A percentile compares a stretch with the other conserved stretches of the same genome.
Conservation (phyloP, 352 stramenopile species). For the Aphanomyces euteiches region DNA sequence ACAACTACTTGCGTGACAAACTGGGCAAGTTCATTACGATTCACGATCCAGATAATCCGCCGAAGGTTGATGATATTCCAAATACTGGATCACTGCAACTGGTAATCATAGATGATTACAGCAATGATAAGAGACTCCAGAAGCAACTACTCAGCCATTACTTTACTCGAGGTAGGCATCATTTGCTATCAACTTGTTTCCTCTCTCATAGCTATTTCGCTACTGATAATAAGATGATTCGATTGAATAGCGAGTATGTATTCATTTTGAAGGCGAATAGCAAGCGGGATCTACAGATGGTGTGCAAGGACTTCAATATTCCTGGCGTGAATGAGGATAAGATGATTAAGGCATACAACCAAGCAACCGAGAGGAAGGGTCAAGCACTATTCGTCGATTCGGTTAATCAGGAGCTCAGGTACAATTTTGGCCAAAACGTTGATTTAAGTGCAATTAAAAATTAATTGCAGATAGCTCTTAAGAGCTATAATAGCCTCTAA, state of each 20-base stretch:
- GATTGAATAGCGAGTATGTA: slow-evolving; percentile 36
- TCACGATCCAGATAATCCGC: not conserved
- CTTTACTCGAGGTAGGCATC: slow-evolving; percentile 36
- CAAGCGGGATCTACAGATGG: slow-evolving; percentile 38
- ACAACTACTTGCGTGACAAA: no score
- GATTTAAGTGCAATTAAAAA: not conserved
- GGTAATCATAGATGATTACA: slow-evolving; percentile 40
- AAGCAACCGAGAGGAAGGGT: slow-evolving; percentile 37
- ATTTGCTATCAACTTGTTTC: slow-evolving; percentile 35
- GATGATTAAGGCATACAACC: slow-evolving; percentile 33
- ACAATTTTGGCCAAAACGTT: slow-evolving; percentile 11
- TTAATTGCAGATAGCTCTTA: no score
- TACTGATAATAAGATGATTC: slow-evolving; percentile 43
- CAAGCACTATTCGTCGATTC: slow-evolving; percentile 32
- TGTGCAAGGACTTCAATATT: slow-evolving; percentile 37
- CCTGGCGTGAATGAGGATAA: slow-evolving; percentile 26
- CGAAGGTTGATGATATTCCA: slow-evolving; percentile 37
- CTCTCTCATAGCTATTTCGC: slow-evolving; percentile 37
- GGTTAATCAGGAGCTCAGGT: slow-evolving; percentile 16
- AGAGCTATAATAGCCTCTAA: no score
- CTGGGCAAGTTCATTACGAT: no score
- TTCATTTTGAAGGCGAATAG: slow-evolving; percentile 37
- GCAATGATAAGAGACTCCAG: slow-evolving; percentile 35
- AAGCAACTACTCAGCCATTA: slow-evolving; percentile 40
- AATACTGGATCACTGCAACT: slow-evolving; percentile 31